Base-by-base conservation (phyloP, 805 yeast species). In the Ogataea salicorniae region DNA sequence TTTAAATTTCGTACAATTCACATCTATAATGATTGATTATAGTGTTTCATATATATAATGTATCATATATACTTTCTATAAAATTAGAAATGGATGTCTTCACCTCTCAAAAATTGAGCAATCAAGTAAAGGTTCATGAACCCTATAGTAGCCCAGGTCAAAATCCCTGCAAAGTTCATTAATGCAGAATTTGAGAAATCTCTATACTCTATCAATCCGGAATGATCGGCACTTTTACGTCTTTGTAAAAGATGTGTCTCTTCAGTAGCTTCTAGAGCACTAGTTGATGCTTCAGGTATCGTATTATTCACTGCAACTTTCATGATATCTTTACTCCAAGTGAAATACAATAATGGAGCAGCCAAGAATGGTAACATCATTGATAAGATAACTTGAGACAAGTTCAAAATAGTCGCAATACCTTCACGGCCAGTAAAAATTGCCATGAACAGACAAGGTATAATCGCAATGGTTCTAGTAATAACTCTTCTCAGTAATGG, bases 321-420 rank as follows among this genome's bases (percentile, higher is more conserved):
- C 97, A 91, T 90, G 42, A 84, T 76, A 14, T 75, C 63, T 57
- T 79, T 82, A 45, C 73, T 75, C 43, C 87, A 79, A 1, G 97
- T 91, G 64, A 90, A 85, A 60, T 81, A 90, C 42, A 90, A 79
- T 60, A 90, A 71, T 6, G 97, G 97, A 1, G 95, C 92, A 8
- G 91, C 80, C 39, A 88, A 74, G 54, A 90, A 84, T 9, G 97
- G 97, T 48, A 90, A 73, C 41, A 91, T 73, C 45, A 91, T 75
- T 2, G 96, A 87, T 43, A 90, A 72, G 1, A 87, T 81, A 17
- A 90, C 94, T 67, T 90, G 97, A 0, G 94, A 81, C n/a, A 87
- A 80, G 59, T 89, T 90, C 54, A 90, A 74, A 0, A 95, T 89
- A 11, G 72, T 67, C 9, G 81, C 72, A 46, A 90, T 69, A 1